phyloP scores from a whole-genome alignment of 2,329 filamentous ascomycete species.

The Trichoderma sp. region DNA sequence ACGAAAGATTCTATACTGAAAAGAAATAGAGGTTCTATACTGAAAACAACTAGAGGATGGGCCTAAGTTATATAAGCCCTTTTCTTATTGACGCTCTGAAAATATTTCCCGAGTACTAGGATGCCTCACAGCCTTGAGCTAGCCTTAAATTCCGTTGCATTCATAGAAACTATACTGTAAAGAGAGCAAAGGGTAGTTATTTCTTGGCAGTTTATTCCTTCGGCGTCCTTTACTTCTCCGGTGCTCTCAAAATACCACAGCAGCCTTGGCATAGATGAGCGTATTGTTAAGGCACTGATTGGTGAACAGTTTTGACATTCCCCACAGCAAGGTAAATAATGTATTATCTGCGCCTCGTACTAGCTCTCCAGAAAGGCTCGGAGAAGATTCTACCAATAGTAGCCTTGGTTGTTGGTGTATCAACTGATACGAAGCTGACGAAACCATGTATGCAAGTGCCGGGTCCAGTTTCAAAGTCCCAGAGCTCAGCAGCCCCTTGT shows the following conservation, averaged over 20 bases:
- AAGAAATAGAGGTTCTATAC: neutral
- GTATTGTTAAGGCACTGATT: slow-evolving; percentile 6
- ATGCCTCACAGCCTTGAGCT: neutral
- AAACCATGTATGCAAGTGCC: neutral
- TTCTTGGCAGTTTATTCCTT: neutral
- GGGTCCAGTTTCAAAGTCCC: neutral
- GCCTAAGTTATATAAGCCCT: neutral
- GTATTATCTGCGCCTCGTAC: neutral
- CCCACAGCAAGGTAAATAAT: neutral
- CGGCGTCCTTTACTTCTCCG: neutral
- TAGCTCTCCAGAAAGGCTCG: neutral
- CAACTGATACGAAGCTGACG: neutral
- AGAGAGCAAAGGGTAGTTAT: neutral
- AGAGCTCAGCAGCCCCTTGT: neutral
- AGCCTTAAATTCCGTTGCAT: neutral
- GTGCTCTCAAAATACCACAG: no score
- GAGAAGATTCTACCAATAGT: neutral
- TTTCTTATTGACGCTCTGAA: neutral
- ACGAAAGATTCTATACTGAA: neutral
- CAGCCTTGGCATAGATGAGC: neutral
- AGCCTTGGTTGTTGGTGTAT: neutral
- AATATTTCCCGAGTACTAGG: neutral
- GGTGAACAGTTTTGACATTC: neutral
- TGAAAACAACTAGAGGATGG: neutral
- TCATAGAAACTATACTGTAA: neutral